These are phyloP conservation scores for Lodderomyces oxycetoniae DNA, from an alignment of 1,139 yeast genomes.

Conservation along the genomic window DNA sequence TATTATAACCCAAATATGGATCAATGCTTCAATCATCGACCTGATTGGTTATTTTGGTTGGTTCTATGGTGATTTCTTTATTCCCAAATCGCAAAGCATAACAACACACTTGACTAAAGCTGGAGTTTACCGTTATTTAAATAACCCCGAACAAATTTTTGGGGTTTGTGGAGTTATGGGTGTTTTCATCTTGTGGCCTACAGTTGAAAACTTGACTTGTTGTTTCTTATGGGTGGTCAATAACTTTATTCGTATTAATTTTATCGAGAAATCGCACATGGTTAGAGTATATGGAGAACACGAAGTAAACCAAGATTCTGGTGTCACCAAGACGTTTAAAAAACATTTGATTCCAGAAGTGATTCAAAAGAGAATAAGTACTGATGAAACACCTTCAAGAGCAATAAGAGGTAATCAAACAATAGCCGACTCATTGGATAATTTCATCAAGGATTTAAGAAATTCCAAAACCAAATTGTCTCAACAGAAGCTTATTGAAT, in stretches of 20 bases:
- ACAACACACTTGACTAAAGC: constrained; percentile 62
- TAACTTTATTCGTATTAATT: constrained; percentile 63
- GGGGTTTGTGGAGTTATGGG: constrained; percentile 89
- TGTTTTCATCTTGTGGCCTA: constrained; percentile 57
- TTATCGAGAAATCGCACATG: constrained; percentile 80
- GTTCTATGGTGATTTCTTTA: constrained; percentile 86
- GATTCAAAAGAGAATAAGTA: constrained; percentile 29
- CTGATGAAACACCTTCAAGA: constrained; percentile 14
- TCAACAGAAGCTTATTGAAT: constrained; percentile 36
- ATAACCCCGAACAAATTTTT: constrained; percentile 78
- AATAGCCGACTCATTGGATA: constrained; percentile 36
- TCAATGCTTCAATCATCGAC: constrained; percentile 63
- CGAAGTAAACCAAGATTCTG: constrained; percentile 54
- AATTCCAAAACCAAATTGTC: constrained; percentile 29
- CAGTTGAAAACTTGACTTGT: constrained; percentile 49
- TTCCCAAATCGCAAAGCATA: constrained; percentile 40
- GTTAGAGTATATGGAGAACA: constrained; percentile 69
- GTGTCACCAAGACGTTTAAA: constrained; percentile 63
- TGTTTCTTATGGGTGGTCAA: constrained; percentile 68
- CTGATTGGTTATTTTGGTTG: constrained; percentile 84
- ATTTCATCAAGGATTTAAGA: constrained; percentile 37
- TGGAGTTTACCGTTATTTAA: constrained; percentile 79
- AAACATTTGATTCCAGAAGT: constrained; percentile 45
- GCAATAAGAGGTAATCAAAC: constrained; percentile 21
- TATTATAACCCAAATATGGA: constrained; percentile 64